Conservation (phyloP, 2,329 filamentous ascomycete genomes). For the Tolypocladium tropicale region DNA sequence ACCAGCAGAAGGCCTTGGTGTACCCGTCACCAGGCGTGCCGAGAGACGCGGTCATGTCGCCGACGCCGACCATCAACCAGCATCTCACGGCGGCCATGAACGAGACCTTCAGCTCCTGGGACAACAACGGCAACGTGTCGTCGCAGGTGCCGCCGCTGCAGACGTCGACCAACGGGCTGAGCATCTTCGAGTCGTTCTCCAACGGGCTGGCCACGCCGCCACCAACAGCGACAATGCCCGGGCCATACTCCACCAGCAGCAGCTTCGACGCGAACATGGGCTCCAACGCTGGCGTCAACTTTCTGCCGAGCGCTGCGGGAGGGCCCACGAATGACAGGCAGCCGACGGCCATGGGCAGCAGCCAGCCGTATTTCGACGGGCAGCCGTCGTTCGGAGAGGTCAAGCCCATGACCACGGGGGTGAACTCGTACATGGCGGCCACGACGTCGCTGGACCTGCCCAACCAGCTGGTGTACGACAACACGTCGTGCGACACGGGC, state of each 20-base stretch:
- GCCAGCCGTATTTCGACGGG: conserved; percentile 22
- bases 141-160: conserved; percentile 23
- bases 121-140: conserved; percentile 15
- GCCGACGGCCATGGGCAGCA: conserved; percentile 12
- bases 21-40: conserved; percentile 22
- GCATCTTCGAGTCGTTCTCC: conserved; percentile 39
- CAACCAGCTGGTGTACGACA: conserved; percentile 23
- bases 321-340: conserved; percentile 16
- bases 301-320: conserved; percentile 17
- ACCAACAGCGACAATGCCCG: conserved; percentile 40
- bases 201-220: conserved; percentile 47
- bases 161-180: conserved; percentile 22
- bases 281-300: conserved; percentile 17
- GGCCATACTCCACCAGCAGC: conserved; percentile 30
- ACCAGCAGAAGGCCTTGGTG: conserved; percentile 38
- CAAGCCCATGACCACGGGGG: conserved; percentile 21
- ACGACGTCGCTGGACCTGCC: conserved; percentile 20
- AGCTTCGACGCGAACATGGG: conserved; percentile 31
- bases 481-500: conserved; percentile 17
- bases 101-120: conserved; percentile 45
- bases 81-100: conserved; percentile 45
- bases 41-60: conserved; percentile 41
- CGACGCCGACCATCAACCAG: conserved; percentile 37
- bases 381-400: conserved; percentile 20
- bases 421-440: conserved; percentile 19